Evolutionary conservation across 108 stramenopile genomes (phyloP).

Genomic region (Hondaea fermentalgiana): DNA sequence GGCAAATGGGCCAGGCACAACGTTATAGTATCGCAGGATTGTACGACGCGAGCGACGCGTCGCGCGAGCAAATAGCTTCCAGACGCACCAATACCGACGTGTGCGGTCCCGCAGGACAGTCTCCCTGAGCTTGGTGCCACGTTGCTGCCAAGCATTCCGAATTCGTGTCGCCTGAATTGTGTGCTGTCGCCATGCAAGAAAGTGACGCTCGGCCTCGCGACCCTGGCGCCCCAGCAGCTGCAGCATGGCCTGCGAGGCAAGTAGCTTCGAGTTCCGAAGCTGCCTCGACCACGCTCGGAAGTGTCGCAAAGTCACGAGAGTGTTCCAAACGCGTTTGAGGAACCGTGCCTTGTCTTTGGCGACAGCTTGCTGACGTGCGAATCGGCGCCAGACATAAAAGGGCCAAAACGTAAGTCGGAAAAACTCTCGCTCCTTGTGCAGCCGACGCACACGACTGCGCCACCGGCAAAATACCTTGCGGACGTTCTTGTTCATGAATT

Average conservation of each 20-base stretch:
- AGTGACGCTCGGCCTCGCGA: not conserved
- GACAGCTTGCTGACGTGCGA: not conserved
- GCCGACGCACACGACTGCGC: not conserved
- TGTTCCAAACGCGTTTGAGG: not conserved
- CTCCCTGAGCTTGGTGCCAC: not conserved
- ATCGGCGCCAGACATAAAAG: conserved; percentile 6
- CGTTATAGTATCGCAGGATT: not conserved
- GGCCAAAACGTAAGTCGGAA: not conserved
- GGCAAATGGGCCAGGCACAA: not conserved
- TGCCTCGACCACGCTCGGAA: not conserved
- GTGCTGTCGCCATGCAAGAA: not conserved
- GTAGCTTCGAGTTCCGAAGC: not conserved
- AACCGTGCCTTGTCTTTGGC: not conserved
- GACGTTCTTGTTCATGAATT: not conserved
- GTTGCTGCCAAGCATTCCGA: not conserved
- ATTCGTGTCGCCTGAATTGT: not conserved
- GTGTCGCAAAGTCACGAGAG: not conserved
- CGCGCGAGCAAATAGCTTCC: not conserved
- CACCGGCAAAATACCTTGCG: conserved; percentile 4
- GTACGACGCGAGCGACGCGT: not conserved
- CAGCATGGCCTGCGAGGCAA: not conserved
- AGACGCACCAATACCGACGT: not conserved
- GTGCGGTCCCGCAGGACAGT: not conserved
- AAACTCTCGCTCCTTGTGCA: not conserved
- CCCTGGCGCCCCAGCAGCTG: not conserved